phyloP scores from a whole-genome alignment of 129 eudicot species.

The Arctium minus region DNA sequence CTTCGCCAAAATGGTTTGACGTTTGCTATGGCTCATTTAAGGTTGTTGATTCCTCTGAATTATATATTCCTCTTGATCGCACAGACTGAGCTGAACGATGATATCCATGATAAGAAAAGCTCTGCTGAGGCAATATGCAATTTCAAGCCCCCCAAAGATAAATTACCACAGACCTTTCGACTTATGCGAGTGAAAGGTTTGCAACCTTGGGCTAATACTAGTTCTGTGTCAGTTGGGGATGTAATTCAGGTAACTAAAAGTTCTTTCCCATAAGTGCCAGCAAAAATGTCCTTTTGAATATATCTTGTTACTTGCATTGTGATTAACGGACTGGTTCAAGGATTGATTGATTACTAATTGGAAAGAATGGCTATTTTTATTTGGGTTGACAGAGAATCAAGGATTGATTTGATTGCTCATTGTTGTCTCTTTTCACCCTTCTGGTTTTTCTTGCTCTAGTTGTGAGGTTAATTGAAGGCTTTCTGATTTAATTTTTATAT shows the following conservation, averaged over 20 bases:
- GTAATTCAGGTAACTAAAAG: slow-evolving; percentile 63
- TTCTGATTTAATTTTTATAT: background rate
- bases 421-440: background rate
- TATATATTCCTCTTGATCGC: background rate
- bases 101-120: slow-evolving; percentile 22
- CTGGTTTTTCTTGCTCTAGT: background rate
- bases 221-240: slow-evolving; percentile 77
- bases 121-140: slow-evolving; percentile 48
- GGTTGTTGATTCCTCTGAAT: slow-evolving; percentile 5
- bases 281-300: background rate
- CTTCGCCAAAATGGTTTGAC: background rate
- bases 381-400: background rate
- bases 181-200: slow-evolving; percentile 80
- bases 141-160: slow-evolving; percentile 48
- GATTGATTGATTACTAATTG: background rate
- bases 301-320: background rate
- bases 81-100: slow-evolving; percentile 33
- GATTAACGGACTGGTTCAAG: background rate
- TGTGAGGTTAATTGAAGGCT: background rate
- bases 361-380: background rate
- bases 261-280: background rate
- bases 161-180: slow-evolving; percentile 65
- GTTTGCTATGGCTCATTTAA: background rate
- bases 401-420: background rate
- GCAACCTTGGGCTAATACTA: slow-evolving; percentile 88